Percentiles rank a stretch among this genome's conserved stretches.
Conservation (phyloP, 768 basidiomycete species). For the Boletus pseudo-olivaceus region DNA sequence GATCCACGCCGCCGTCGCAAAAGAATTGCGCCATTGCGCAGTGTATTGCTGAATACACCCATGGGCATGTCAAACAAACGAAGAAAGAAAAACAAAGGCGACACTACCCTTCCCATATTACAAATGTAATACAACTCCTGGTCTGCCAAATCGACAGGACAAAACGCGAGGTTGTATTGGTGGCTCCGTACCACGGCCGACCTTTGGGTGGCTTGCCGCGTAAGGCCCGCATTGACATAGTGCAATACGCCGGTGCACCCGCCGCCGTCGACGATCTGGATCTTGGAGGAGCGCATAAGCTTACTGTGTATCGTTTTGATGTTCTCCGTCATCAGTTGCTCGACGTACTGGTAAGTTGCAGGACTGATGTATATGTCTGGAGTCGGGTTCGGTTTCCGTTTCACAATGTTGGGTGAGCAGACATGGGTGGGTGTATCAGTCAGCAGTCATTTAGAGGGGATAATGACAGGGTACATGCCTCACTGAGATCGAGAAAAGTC, state of each 20-base stretch:
- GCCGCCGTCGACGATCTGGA: slow-evolving; percentile 20
- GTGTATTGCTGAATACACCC: slow-evolving; percentile 31
- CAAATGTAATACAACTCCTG: slow-evolving; percentile 34
- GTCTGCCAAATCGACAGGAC: slow-evolving; percentile 30
- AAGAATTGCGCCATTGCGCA: slow-evolving; percentile 36
- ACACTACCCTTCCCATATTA: slow-evolving; percentile 32
- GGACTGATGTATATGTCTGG: slow-evolving; percentile 25
- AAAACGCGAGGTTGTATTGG: slow-evolving; percentile 33
- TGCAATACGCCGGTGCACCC: slow-evolving; percentile 10
- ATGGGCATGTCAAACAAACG: background rate
- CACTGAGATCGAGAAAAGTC: slow-evolving; percentile 25
- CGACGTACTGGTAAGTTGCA: slow-evolving; percentile 22
- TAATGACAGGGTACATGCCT: slow-evolving; percentile 13
- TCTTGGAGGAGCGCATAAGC: slow-evolving; percentile 32
- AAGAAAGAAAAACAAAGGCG: background rate
- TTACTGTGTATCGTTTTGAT: slow-evolving; percentile 29
- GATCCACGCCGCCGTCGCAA: slow-evolving; percentile 35
- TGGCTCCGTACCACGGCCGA: slow-evolving; percentile 31
- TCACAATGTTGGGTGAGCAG: background rate
- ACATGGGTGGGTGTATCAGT: background rate
- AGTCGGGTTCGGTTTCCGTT: background rate
- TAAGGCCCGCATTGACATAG: slow-evolving; percentile 30
- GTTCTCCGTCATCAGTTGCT: slow-evolving; percentile 25
- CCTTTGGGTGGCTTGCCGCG: slow-evolving; percentile 27
- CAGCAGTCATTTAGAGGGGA: too few species aligned